Evolutionary conservation across 2,329 filamentous ascomycete species (phyloP).

Genomic region (Bipolaris zeicola): DNA sequence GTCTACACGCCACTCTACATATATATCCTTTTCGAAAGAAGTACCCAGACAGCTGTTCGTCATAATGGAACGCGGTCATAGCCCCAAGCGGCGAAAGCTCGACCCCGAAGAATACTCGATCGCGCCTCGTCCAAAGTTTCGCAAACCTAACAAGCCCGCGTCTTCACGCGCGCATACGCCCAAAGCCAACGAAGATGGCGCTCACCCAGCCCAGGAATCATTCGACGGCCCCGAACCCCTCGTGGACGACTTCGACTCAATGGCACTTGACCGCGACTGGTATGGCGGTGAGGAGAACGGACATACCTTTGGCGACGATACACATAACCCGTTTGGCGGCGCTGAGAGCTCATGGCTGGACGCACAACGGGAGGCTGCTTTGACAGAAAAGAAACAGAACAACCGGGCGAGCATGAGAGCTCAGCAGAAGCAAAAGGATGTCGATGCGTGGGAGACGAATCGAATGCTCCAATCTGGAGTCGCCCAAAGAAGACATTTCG

Average conservation of each 20-base stretch:
- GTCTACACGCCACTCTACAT: neutral
- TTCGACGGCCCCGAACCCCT: constrained; percentile 68
- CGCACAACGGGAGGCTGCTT: constrained; percentile 72
- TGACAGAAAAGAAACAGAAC: constrained; percentile 79
- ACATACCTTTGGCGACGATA: constrained; percentile 85
- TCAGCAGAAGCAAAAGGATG: constrained; percentile 87
- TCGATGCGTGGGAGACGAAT: constrained; percentile 98
- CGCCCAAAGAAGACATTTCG: constrained; percentile 83
- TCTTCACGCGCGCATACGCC: constrained; percentile 47
- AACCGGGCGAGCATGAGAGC: constrained; percentile 73
- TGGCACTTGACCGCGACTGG: constrained; percentile 87
- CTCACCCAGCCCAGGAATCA: constrained; percentile 58
- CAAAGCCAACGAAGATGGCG: constrained; percentile 35
- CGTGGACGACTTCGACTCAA: constrained; percentile 70
- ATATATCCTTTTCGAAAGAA: neutral
- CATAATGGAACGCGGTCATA: constrained; percentile 52
- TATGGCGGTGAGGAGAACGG: constrained; percentile 86
- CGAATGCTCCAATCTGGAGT: constrained; percentile 97
- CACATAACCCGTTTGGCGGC: constrained; percentile 88
- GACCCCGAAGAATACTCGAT: constrained; percentile 66
- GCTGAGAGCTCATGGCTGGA: constrained; percentile 76
- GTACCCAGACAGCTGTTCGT: neutral
- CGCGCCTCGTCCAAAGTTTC: constrained; percentile 55
- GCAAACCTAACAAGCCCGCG: constrained; percentile 43
- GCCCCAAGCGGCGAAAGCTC: constrained; percentile 70